phyloP scores from a whole-genome alignment of 345 rosid species.

The Brassica rapa region DNA sequence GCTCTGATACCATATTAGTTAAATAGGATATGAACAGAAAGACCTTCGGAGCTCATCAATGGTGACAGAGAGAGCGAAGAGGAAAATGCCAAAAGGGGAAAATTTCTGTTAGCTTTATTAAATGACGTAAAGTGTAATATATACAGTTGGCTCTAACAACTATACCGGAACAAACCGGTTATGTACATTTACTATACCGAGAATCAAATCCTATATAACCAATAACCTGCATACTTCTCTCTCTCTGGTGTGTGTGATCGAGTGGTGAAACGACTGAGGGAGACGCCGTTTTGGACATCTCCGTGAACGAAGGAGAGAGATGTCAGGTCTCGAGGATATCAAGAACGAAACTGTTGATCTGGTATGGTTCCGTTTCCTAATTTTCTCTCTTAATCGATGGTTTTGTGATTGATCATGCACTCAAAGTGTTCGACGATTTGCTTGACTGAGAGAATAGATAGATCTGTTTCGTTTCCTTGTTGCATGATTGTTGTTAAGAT shows the following conservation, averaged over 20 bases:
- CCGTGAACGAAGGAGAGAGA: neutral
- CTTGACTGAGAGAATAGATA: conserved; percentile 31
- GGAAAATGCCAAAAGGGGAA: too few species aligned
- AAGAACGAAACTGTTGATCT: conserved; percentile 69
- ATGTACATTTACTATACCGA: too few species aligned
- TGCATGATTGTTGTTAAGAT: conserved; percentile 30
- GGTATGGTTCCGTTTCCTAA: conserved; percentile 32
- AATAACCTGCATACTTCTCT: neutral
- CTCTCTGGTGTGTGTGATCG: conserved; percentile 33
- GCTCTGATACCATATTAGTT: too few species aligned
- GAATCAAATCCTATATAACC: too few species aligned
- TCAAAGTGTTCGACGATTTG: conserved; percentile 39
- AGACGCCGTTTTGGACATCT: conserved; percentile 27
- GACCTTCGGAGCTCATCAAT: too few species aligned
- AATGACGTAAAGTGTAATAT: too few species aligned
- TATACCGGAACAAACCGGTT: too few species aligned
- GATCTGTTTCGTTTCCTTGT: conserved; percentile 18
- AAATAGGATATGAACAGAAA: too few species aligned
- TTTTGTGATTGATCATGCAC: conserved; percentile 8
- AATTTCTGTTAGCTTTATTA: too few species aligned
- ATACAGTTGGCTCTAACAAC: too few species aligned
- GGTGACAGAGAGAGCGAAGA: too few species aligned
- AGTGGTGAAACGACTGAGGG: conserved; percentile 38
- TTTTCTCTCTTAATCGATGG: neutral
- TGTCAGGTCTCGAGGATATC: conserved; percentile 61